Base-by-base conservation (phyloP, 176 grass and related monocot genomes). In the Oryza meridionalis region DNA sequence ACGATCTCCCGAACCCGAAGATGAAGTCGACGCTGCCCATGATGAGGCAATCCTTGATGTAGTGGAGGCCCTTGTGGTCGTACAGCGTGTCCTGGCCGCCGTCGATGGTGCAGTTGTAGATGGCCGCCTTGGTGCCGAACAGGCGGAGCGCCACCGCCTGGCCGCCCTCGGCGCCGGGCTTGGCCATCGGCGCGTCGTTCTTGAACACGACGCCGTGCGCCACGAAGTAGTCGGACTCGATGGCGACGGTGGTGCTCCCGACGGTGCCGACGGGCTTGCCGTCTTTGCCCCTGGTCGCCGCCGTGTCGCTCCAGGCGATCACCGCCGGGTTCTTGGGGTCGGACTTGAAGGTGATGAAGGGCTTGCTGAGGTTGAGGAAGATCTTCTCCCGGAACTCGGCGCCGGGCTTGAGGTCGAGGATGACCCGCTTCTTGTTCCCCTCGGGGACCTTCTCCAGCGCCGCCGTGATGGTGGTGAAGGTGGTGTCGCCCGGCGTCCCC, bases 61-160 rank as follows among this genome's bases (percentile, higher is more conserved):
- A 93, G 74, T 93, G 91, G 12, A 93, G 27, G 0, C 91, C 91
- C 78, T 85, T 90, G 81, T 93, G 88, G 78, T 93, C 88, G 70
- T 93, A 93, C 17, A 90, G 51, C 0, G 91, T 93, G 88, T 93
- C 91, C 73, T 93, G 88, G 5, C 81, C 77, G 42, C 91, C 88
- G 38, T 87, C 85, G 11, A 93, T 43, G 15, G 81, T 90, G 85
- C 88, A 93, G 55, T 90, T 88, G 65, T 67, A 90, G 0, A 93
- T 14, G 1, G 85, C 73, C 14, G 85, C 63, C 26, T 93, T 93
- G 8, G 85, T 89, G 5, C 91, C 91, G 50, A 89, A 93, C 62
- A 85, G 13, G 0, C 91, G 72, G 10, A 93, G 22, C 72, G 91
- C 85, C 77, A 93, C 91, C 50, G 91, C 88, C 82, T 93, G 91